These are phyloP conservation scores for Arthrobotrys sinensis DNA, from an alignment of 2,329 filamentous ascomycete genomes.

Conservation along the genomic window DNA sequence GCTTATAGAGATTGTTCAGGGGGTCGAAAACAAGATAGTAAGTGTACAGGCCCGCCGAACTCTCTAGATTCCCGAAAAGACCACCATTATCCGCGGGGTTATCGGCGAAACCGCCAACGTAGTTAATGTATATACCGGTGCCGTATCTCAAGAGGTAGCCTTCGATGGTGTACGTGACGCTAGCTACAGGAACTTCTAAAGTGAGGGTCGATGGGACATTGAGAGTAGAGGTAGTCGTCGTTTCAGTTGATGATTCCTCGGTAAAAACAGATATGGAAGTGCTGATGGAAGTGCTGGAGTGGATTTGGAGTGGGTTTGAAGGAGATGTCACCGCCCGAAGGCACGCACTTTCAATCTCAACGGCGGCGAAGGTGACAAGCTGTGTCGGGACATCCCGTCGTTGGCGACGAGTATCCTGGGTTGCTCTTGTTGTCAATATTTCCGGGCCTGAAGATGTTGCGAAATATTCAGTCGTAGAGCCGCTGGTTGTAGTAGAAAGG, in stretches of 20 bases:
- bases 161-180: background rate
- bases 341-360: background rate
- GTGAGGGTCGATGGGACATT: background rate
- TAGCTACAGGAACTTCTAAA: background rate
- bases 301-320: background rate
- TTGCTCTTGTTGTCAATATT: background rate
- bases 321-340: background rate
- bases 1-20: no score
- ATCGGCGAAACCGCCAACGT: background rate
- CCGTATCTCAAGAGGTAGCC: background rate
- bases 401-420: background rate
- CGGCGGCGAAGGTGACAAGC: background rate
- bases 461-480: background rate
- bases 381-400: background rate
- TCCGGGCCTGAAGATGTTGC: background rate
- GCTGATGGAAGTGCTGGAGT: background rate
- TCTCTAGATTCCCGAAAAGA: no score
- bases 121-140: background rate
- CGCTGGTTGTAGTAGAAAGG: background rate
- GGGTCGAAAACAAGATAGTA: no score
- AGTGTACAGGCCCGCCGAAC: no score
- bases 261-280: background rate
- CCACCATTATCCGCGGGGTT: no score
- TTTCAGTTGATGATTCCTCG: background rate
- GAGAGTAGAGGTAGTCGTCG: background rate